Percentiles rank a stretch among this genome's conserved stretches.
These are phyloP conservation scores for Arctium lappa DNA, from an alignment of 129 eudicot genomes.

Conservation along the genomic window DNA sequence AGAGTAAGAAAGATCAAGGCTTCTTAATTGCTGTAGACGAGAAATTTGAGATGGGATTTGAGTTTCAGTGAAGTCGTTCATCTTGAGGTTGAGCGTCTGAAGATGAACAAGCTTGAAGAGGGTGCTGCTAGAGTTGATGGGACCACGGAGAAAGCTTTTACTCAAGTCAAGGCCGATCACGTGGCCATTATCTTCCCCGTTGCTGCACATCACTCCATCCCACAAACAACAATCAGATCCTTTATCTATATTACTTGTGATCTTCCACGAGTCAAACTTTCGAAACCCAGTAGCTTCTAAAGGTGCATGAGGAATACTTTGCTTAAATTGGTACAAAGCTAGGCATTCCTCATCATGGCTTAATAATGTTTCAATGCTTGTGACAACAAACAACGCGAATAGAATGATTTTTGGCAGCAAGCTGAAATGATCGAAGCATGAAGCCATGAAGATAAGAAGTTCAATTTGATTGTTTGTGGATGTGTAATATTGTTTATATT, in stretches of 20 bases:
- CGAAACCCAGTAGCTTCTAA: not conserved
- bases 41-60: conserved; percentile 2
- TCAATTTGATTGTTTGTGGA: no score
- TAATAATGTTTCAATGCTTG: not conserved
- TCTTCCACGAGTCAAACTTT: not conserved
- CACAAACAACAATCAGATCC: conserved; percentile 3
- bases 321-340: conserved; percentile 10
- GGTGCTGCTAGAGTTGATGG: conserved; percentile 8
- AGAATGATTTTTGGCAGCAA: no score
- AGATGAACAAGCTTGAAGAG: conserved; percentile 27
- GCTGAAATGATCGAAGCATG: no score
- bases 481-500: no score
- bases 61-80: conserved; percentile 9
- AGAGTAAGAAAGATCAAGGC: conserved; percentile 6
- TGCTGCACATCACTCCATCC: conserved; percentile 1
- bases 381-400: not conserved
- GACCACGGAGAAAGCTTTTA: conserved; percentile 4
- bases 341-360: not conserved
- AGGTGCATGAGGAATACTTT: not conserved
- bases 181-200: not conserved
- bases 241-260: not conserved
- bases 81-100: conserved; percentile 17
- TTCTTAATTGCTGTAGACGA: conserved; percentile 4
- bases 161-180: conserved; percentile 25
- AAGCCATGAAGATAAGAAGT: no score